Percentiles rank a stretch among this genome's conserved stretches.
phyloP scores from a whole-genome alignment of 2,329 filamentous ascomycete genomes.

The Talaromyces sp. region DNA sequence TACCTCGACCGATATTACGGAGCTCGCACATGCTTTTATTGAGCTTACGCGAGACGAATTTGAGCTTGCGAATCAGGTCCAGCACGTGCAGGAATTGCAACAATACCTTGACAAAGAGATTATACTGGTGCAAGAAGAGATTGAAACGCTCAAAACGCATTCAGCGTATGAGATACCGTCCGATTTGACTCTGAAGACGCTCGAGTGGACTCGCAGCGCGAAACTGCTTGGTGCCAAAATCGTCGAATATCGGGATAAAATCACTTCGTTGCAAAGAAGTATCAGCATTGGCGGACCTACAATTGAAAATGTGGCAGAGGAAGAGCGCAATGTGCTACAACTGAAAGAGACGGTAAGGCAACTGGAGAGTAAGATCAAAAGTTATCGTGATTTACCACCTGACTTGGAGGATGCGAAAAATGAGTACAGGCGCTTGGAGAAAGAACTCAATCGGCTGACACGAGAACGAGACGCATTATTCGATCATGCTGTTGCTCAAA shows the following conservation, averaged over 20 bases:
- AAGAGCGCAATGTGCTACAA: slow-evolving; percentile 58
- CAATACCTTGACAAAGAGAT: slow-evolving; percentile 55
- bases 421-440: slow-evolving; percentile 66
- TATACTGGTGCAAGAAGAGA: slow-evolving; percentile 28
- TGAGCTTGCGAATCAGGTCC: slow-evolving; percentile 54
- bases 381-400: slow-evolving; percentile 69
- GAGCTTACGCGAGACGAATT: slow-evolving; percentile 55
- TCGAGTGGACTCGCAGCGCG: slow-evolving; percentile 67
- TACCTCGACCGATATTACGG: slow-evolving; percentile 48
- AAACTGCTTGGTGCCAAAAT: slow-evolving; percentile 66
- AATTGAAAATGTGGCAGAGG: slow-evolving; percentile 53
- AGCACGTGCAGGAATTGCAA: slow-evolving; percentile 56
- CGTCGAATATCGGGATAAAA: slow-evolving; percentile 61
- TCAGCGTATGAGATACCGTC: slow-evolving; percentile 53
- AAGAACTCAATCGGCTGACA: slow-evolving; percentile 60
- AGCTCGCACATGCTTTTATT: slow-evolving; percentile 54
- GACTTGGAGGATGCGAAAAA: slow-evolving; percentile 65
- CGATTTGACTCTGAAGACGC: slow-evolving; percentile 65
- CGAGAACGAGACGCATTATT: slow-evolving; percentile 69
- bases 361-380: slow-evolving; percentile 64
- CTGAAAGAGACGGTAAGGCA: slow-evolving; percentile 60
- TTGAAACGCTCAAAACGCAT: slow-evolving; percentile 33
- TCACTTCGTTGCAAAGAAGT: slow-evolving; percentile 42
- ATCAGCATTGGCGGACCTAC: slow-evolving; percentile 27
- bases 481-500: slow-evolving; percentile 58